phyloP scores from a whole-genome alignment of 164 flowering plant genomes.

The Pachysandra terminalis region DNA sequence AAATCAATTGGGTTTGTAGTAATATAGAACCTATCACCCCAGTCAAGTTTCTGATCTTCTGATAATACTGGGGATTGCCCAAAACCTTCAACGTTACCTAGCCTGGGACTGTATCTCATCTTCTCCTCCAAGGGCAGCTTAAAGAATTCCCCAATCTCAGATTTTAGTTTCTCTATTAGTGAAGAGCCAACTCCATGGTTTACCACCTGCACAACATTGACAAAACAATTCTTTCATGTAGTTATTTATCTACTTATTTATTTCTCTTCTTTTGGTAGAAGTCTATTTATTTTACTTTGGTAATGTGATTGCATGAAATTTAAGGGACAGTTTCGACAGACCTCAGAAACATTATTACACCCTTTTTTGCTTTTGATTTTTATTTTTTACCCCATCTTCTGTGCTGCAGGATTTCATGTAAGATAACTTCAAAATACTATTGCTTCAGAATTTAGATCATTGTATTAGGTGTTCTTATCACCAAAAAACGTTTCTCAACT shows the following conservation, averaged over 20 bases:
- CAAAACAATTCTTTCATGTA: background rate
- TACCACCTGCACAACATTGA: constrained; percentile 23
- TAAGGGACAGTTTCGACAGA: background rate
- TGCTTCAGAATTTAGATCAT: too few species aligned
- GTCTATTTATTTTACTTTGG: background rate
- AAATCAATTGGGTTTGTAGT: constrained; percentile 13
- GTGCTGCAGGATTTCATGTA: too few species aligned
- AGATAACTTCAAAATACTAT: too few species aligned
- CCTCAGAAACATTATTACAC: too few species aligned
- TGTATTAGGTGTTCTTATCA: too few species aligned
- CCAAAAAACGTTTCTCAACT: background rate
- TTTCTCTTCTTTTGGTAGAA: too few species aligned
- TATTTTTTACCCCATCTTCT: too few species aligned
- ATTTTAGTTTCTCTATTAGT: constrained; percentile 29
- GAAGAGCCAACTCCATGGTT: constrained; percentile 37
- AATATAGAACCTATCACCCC: constrained; percentile 28
- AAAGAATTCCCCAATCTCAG: constrained; percentile 28
- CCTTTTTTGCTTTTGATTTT: too few species aligned
- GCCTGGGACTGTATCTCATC: constrained; percentile 21
- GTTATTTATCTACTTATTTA: background rate
- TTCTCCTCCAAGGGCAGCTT: constrained; percentile 40
- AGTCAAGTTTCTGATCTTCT: constrained; percentile 22
- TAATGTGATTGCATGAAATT: background rate
- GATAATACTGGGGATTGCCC: constrained; percentile 22
- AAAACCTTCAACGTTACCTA: constrained; percentile 39